Base-by-base conservation (phyloP, 1,284 basidiomycete species). In the Cutaneotrichosporon cavernicola region DNA sequence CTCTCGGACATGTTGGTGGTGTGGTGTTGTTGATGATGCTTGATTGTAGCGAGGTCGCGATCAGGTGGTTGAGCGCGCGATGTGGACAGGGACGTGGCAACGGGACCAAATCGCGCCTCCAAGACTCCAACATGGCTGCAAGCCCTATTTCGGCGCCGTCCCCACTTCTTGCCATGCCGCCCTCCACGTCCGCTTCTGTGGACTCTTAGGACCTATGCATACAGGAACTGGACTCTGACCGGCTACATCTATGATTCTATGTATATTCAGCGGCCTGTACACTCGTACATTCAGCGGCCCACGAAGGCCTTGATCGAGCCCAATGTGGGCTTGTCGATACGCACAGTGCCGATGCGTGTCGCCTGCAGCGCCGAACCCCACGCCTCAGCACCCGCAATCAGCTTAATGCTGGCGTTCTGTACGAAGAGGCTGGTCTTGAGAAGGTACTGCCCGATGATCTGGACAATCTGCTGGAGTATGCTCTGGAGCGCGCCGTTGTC, bases 1-100 rank as follows among this genome's bases (percentile, higher is more conserved):
- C 91, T 91, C 49, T 79, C 78, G 75, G 87, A 81, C 79, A 85
- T 82, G 76, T 83, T 86, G 72, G 60, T 49, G 32, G 52, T 56
- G 49, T 51, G 49, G 49, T 50, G 49, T 26, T 26, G 49, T 13
- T 49, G 49, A 30, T 26, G 22, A 31, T 22, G 47, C 26, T 26
- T n/a, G 40, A 14, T 43, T 9, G 11, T 16, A 6, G 40, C 14
- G 1, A 26, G 40, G 4, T 18, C 4, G 49, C 22, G 49, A 50
- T 50, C 22, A 30, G 13, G 21, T 34, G 30, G 51, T 53, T 53
- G 26, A 34, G 31, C 49, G 51, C 31, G 51, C 43, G 43, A 16
- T 5, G 34, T 31, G 46, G 16, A 21, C 22, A 30, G 18, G 40
- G 57, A 53, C 49, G 58, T 55, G 62, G 53, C 32, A 58, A n/a